Conservation (phyloP, 768 basidiomycete species). For the Amanita molliuscula region DNA sequence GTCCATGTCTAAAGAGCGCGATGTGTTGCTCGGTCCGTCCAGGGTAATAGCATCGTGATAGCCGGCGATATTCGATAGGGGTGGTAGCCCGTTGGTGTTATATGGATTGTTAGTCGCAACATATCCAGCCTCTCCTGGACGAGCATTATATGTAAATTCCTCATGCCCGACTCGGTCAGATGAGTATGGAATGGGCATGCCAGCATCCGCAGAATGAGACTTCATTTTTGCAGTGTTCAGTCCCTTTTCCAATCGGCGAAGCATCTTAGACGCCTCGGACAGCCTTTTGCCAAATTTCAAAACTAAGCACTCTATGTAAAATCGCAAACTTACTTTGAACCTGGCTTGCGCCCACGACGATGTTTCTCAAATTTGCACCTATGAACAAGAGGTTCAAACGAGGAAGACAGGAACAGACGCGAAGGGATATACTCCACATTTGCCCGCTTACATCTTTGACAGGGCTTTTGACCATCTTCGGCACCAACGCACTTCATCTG, state of each 20-base stretch:
- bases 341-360: conserved; percentile 79
- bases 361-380: conserved; percentile 88
- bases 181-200: conserved; percentile 22
- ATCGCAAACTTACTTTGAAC: conserved; percentile 59
- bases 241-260: conserved; percentile 77
- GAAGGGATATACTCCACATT: conserved; percentile 51
- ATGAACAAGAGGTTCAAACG: conserved; percentile 10
- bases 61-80: conserved; percentile 29
- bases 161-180: conserved; percentile 20
- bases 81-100: conserved; percentile 36
- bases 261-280: conserved; percentile 85
- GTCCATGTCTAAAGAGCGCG: conserved; percentile 37
- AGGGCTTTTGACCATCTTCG: conserved; percentile 72
- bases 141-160: conserved; percentile 19
- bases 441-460: conserved; percentile 77
- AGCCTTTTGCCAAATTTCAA: conserved; percentile 33
- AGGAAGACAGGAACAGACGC: conserved; percentile 8
- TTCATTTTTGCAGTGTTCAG: conserved; percentile 71
- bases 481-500: conserved; percentile 92
- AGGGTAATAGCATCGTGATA: conserved; percentile 25
- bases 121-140: conserved; percentile 23
- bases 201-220: conserved; percentile 34
- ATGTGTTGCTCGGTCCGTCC: conserved; percentile 22
- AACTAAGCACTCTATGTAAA: conserved; percentile 7
- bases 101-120: conserved; percentile 25